These are phyloP conservation scores for Pascua guehoae DNA, from an alignment of 1,284 basidiomycete species.

Conservation along the genomic window DNA sequence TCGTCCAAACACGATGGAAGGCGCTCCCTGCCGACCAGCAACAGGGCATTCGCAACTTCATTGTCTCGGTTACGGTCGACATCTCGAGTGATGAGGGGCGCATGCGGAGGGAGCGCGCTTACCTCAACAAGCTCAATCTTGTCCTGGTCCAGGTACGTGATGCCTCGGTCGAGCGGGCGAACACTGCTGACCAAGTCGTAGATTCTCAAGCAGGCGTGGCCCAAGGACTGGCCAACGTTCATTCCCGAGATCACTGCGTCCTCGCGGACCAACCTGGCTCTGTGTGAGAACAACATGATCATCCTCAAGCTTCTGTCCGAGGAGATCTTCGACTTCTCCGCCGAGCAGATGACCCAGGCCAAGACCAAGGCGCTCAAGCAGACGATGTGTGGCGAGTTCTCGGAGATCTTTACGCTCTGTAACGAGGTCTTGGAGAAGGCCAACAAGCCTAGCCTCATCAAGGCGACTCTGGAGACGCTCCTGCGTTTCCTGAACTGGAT, in stretches of 20 bases:
- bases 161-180: neutral
- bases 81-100: slow-evolving; percentile 81
- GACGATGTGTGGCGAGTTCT: slow-evolving; percentile 95
- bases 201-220: slow-evolving; percentile 99
- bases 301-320: slow-evolving; percentile 97
- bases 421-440: slow-evolving; percentile 96
- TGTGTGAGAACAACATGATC: slow-evolving; percentile 99
- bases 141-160: slow-evolving; percentile 81
- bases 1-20: slow-evolving; percentile 94
- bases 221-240: slow-evolving; percentile 98
- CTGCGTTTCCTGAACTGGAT: slow-evolving; percentile 99
- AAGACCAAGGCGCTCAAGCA: slow-evolving; percentile 98
- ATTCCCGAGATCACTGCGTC: slow-evolving; percentile 97
- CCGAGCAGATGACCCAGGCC: slow-evolving; percentile 97
- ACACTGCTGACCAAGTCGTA: slow-evolving; percentile 43
- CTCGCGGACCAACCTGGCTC: slow-evolving; percentile 89
- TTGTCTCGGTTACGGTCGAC: slow-evolving; percentile 89
- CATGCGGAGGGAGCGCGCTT: slow-evolving; percentile 89
- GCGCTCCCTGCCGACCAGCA: slow-evolving; percentile 89
- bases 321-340: slow-evolving; percentile 98
- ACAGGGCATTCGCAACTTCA: slow-evolving; percentile 94
- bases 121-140: slow-evolving; percentile 94
- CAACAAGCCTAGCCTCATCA: slow-evolving; percentile 93
- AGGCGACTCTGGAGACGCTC: slow-evolving; percentile 91
- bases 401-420: slow-evolving; percentile 92